A percentile compares a stretch with the other conserved stretches of the same genome.
These are phyloP conservation scores for Bipolaris cookei DNA, from an alignment of 2,329 filamentous ascomycete species.

Conservation along the genomic window DNA sequence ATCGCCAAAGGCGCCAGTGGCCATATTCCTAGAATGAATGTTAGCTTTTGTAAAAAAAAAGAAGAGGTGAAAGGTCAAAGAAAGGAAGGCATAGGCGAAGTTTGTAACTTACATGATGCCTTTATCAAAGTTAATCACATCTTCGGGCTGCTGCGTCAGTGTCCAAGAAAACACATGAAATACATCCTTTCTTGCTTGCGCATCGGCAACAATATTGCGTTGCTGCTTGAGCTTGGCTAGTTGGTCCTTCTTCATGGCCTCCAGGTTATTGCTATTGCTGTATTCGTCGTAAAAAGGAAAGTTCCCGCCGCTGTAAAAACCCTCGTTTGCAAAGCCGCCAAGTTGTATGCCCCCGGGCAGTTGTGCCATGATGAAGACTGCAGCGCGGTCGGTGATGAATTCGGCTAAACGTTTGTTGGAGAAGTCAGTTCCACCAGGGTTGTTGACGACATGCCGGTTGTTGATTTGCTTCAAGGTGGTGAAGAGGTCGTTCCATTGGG, in stretches of 20 bases:
- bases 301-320: conserved; percentile 44
- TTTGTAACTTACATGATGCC: conserved; percentile 34
- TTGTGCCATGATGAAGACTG: conserved; percentile 47
- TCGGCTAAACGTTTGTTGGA: conserved; percentile 42
- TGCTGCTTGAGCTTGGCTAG: conserved; percentile 45
- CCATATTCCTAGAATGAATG: conserved; percentile 29
- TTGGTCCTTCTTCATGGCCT: conserved; percentile 47
- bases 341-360: conserved; percentile 38
- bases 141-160: conserved; percentile 43
- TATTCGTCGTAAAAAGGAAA: conserved; percentile 48
- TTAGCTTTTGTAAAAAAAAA: background rate
- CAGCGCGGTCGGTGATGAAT: conserved; percentile 47
- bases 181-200: conserved; percentile 32
- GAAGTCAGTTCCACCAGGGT: conserved; percentile 39
- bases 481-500: conserved; percentile 54
- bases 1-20: conserved; percentile 37
- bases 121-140: conserved; percentile 42
- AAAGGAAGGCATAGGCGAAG: too few relatives aligned
- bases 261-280: conserved; percentile 44
- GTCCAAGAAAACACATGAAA: conserved; percentile 50
- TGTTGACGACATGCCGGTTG: conserved; percentile 45
- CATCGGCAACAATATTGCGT: conserved; percentile 36
- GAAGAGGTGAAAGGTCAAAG: background rate
- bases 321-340: conserved; percentile 41
- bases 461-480: conserved; percentile 51